Evolutionary conservation across 2,329 filamentous ascomycete species (phyloP).

Genomic region (Macroventuria anomochaeta): DNA sequence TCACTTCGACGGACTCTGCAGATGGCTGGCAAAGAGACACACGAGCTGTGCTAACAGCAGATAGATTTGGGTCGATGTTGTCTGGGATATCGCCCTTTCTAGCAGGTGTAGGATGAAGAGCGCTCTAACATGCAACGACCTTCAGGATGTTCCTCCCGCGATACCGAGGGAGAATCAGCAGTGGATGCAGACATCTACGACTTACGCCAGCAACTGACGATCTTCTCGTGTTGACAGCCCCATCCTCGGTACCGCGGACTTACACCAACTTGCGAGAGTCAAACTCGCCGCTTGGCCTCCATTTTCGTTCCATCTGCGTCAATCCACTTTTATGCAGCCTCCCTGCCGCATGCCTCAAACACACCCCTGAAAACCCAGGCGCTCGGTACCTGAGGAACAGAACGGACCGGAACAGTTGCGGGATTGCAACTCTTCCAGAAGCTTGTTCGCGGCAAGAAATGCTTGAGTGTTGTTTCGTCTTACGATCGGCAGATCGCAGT

Average conservation of each 20-base stretch:
- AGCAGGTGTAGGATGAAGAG: too few species aligned
- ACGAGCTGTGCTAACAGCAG: too few species aligned
- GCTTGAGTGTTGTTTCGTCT: constrained; percentile 2
- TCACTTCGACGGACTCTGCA: too few species aligned
- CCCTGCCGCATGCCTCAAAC: constrained; percentile 6
- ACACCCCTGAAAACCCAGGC: neutral
- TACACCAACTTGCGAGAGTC: neutral
- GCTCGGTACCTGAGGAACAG: neutral
- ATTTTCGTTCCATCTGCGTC: neutral
- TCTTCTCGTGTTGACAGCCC: neutral
- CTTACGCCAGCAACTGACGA: too few species aligned
- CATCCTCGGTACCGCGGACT: neutral
- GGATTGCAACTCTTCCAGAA: neutral
- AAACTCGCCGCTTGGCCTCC: neutral
- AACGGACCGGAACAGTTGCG: neutral
- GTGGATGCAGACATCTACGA: too few species aligned
- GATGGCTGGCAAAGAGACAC: too few species aligned
- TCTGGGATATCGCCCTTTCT: too few species aligned
- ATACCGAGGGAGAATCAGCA: too few species aligned
- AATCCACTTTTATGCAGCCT: neutral
- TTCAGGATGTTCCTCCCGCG: too few species aligned
- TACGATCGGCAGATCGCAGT: neutral
- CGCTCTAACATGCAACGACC: too few species aligned
- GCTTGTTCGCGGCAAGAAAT: constrained; percentile 7
- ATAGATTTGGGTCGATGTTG: too few species aligned